These are phyloP conservation scores for Ascodesmis nigricans DNA, from an alignment of 495 filamentous ascomycete species.

Conservation along the genomic window DNA sequence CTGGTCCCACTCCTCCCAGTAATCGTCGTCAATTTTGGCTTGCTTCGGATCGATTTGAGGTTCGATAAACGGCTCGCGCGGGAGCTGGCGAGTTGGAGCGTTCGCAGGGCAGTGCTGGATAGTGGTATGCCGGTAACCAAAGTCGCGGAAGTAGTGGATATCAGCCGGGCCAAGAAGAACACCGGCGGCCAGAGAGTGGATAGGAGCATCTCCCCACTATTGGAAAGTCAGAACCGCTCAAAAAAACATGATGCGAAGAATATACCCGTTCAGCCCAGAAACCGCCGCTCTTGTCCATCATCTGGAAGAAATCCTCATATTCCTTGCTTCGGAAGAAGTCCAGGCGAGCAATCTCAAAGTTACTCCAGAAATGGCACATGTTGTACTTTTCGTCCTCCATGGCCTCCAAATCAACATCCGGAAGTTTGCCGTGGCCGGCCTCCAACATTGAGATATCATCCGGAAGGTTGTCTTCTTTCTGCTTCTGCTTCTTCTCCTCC, in stretches of 20 bases:
- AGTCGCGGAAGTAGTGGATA: constrained; percentile 98
- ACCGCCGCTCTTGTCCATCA: constrained; percentile 95
- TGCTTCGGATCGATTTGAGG: constrained; percentile 62
- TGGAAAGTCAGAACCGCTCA: constrained; percentile 9
- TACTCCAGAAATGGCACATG: constrained; percentile 99
- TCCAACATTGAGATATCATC: constrained; percentile 66
- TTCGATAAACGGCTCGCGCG: constrained; percentile 63
- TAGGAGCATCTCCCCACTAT: constrained; percentile 96
- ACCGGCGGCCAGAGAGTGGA: constrained; percentile 92
- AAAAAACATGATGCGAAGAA: constrained; percentile 9
- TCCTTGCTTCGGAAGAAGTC: constrained; percentile 90
- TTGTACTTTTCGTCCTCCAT: constrained; percentile 99
- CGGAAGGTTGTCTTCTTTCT: constrained; percentile 37
- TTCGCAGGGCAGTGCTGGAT: constrained; percentile 98
- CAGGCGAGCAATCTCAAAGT: constrained; percentile 92
- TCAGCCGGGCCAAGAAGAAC: constrained; percentile 59
- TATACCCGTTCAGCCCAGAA: constrained; percentile 97
- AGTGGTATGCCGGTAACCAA: constrained; percentile 94
- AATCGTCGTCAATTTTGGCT: constrained; percentile 82
- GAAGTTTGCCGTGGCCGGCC: constrained; percentile 43
- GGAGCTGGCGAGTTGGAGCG: constrained; percentile 71
- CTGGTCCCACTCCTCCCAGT: constrained; percentile 74
- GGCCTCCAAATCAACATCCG: constrained; percentile 69
- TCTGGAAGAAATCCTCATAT: constrained; percentile 96
- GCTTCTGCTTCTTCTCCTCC: constrained; percentile 27